Evolutionary conservation across 176 grass and related monocot genomes (phyloP).

Genomic region (Typha latifolia): DNA sequence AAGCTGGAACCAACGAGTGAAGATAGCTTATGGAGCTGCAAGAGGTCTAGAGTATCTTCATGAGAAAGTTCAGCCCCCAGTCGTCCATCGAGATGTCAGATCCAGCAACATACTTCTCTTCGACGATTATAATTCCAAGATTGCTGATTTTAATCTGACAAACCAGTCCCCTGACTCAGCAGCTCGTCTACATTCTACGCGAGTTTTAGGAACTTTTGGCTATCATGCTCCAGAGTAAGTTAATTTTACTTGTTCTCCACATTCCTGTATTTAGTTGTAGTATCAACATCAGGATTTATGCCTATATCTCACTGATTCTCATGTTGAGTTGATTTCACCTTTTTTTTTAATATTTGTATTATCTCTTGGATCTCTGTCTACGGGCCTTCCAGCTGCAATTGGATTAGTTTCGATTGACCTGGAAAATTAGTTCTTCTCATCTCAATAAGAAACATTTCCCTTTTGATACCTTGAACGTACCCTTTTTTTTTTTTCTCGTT

Average conservation of each 20-base stretch:
- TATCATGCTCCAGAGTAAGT: slow-evolving; percentile 92
- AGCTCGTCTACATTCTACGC: slow-evolving; percentile 82
- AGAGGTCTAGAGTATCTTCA: slow-evolving; percentile 77
- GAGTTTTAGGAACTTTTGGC: slow-evolving; percentile 90
- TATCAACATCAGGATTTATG: too few relatives aligned
- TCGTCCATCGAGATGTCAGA: slow-evolving; percentile 82
- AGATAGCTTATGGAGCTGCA: slow-evolving; percentile 66
- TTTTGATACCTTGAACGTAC: too few relatives aligned
- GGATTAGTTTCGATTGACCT: too few relatives aligned
- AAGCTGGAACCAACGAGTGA: slow-evolving; percentile 59
- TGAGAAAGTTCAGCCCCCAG: slow-evolving; percentile 61
- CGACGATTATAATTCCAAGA: slow-evolving; percentile 57
- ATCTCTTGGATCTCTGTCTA: neutral
- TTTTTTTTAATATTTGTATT: neutral
- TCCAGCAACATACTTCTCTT: slow-evolving; percentile 96
- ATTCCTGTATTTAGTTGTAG: too few relatives aligned
- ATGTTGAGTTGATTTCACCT: neutral
- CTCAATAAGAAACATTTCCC: neutral
- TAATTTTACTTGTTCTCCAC: neutral
- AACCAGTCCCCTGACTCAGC: slow-evolving; percentile 88
- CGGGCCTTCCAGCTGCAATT: neutral
- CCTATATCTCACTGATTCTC: too few relatives aligned
- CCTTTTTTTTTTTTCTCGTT: too few relatives aligned
- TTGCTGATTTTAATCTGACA: slow-evolving; percentile 88
- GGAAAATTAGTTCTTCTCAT: neutral